Conservation (phyloP, 164 flowering plant genomes). For the Vitis cinerea region DNA sequence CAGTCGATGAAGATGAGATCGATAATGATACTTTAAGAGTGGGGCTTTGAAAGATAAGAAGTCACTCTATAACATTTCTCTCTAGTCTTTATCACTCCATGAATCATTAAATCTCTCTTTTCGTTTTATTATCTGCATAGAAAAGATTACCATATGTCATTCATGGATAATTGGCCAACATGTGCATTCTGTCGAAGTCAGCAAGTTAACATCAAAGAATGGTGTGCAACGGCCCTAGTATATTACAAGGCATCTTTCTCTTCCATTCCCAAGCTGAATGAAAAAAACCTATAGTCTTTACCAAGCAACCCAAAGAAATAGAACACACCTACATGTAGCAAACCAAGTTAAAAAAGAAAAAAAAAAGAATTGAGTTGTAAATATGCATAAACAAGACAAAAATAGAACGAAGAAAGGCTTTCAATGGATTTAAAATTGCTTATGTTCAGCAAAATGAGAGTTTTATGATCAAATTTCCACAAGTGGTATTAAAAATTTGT, state of each 20-base stretch:
- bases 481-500: too few species aligned
- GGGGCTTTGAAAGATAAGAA: conserved; percentile 37
- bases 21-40: conserved; percentile 36
- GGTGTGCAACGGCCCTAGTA: conserved; percentile 7
- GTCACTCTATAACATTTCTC: conserved; percentile 52
- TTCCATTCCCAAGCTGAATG: conserved; percentile 5
- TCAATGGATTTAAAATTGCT: background rate
- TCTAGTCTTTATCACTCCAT: conserved; percentile 54
- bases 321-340: background rate
- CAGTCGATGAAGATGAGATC: conserved; percentile 33
- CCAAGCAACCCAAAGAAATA: background rate
- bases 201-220: conserved; percentile 17
- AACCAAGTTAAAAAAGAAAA: background rate
- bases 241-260: background rate
- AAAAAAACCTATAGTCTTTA: conserved; percentile 1
- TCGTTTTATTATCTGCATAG: conserved; percentile 73
- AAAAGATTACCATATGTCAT: conserved; percentile 53
- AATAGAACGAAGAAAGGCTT: background rate
- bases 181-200: conserved; percentile 22
- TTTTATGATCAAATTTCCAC: background rate
- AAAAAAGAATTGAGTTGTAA: background rate
- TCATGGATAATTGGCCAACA: conserved; percentile 26
- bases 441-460: background rate
- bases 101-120: conserved; percentile 57
- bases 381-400: background rate